A percentile compares a stretch with the other conserved stretches of the same genome.
Conservation (phyloP, 306 rosid species). For the Dryas alaskensis region DNA sequence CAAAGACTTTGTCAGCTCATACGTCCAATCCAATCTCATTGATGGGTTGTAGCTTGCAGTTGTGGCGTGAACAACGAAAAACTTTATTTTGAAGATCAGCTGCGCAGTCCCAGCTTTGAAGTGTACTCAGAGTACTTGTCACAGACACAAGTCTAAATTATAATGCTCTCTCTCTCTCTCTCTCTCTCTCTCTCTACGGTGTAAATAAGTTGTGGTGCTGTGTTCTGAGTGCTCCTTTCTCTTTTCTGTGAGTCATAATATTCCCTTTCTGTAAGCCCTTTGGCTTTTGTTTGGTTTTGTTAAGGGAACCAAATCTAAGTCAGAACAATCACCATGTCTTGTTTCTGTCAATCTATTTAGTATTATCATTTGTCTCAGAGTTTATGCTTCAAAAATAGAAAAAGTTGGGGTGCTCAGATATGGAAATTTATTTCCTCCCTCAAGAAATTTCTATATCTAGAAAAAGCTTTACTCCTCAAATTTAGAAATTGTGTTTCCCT, state of each 20-base stretch:
- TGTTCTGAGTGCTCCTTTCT: slow-evolving; percentile 13
- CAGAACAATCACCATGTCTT: slow-evolving; percentile 61
- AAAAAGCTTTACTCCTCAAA: slow-evolving; percentile 33
- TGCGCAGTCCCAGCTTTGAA: too few relatives aligned
- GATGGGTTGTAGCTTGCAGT: slow-evolving; percentile 33
- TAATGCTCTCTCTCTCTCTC: background rate
- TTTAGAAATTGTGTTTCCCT: slow-evolving; percentile 44
- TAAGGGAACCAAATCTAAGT: slow-evolving; percentile 65
- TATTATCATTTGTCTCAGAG: slow-evolving; percentile 32
- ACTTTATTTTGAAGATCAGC: slow-evolving; percentile 19
- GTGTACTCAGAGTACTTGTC: too few relatives aligned
- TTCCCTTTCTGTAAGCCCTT: slow-evolving; percentile 40
- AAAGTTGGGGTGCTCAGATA: slow-evolving; percentile 37
- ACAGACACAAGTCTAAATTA: too few relatives aligned
- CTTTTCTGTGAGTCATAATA: slow-evolving; percentile 48
- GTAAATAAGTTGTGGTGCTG: too few relatives aligned
- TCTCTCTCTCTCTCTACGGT: too few relatives aligned
- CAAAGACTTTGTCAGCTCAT: slow-evolving; percentile 51
- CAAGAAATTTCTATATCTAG: slow-evolving; percentile 69
- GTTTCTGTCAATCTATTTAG: slow-evolving; percentile 63
- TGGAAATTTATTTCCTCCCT: slow-evolving; percentile 47
- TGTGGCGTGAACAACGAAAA: slow-evolving; percentile 57
- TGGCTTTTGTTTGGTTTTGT: slow-evolving; percentile 57
- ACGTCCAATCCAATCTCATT: slow-evolving; percentile 73
- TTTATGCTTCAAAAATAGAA: slow-evolving; percentile 42